Evolutionary conservation across 805 yeast genomes (phyloP), one percentile per base, ranked within the genome.

Genomic region (Teunomyces lycoperdinae): DNA sequence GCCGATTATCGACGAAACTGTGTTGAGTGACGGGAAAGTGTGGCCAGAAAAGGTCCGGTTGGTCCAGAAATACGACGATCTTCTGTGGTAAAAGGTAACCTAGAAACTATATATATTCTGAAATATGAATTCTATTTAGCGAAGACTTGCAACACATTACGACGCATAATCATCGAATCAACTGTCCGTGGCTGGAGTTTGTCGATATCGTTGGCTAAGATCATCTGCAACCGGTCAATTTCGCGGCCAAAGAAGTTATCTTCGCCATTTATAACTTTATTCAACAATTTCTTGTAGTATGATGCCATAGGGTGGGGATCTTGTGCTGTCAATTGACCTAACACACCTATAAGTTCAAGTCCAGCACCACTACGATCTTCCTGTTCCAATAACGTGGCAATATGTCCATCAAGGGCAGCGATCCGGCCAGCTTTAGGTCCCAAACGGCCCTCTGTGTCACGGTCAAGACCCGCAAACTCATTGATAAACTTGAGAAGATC

Each of bases 1-100:
- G 48, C 84, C 87, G 2, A 81, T 92, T 9, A 77, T 89, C 7
- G 87, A 89, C 45, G 87, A 89, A 55, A 83, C 95, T 9, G 76
- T 94, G 32, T 57, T 86, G 13, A 74, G 81, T 5, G 85, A 83
- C 5, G 85, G 84, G 1, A 78, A 76, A 50, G 90, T 89, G 2
- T 84, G 87, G 78, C 84, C 89, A 13, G 79, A 85, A 43, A 64
- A 81, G 55, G 77, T 89, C 48, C 70, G 98, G 64, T 72, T 76
- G 29, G 74, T 75, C 5, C 79, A 83, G 68, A 77, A 79, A 70
- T 60, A 64, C 72, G 55, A 70, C 80, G 27, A 68, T 83, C 20
- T 30, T 30, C n/a, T 30, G n/a, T 30, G 32, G n/a, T 10, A 30
- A 30, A 11, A 32, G 16, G 17, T 20, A 27, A 27, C 11, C 20